phyloP scores from a whole-genome alignment of 306 rosid species.

The Gillenia trifoliata region DNA sequence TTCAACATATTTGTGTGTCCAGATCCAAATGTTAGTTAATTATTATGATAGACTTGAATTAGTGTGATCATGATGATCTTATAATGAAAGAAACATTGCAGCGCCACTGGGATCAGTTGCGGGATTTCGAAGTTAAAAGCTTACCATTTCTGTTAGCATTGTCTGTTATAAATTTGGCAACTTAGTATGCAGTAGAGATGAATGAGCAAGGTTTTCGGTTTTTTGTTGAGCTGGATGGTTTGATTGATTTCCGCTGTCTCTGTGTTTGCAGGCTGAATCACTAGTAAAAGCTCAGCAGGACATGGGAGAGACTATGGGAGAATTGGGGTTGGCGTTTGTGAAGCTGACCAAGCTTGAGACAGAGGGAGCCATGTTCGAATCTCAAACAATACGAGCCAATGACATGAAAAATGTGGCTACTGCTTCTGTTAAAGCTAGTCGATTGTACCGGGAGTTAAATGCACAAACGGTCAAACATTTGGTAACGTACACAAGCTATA shows the following conservation, averaged over 20 bases:
- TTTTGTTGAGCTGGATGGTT: not conserved
- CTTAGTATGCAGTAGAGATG: not conserved
- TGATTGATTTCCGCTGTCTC: not conserved
- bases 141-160: not conserved
- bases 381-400: slow-evolving; percentile 65
- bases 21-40: not conserved
- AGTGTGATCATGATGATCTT: not conserved
- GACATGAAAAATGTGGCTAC: slow-evolving; percentile 82
- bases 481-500: slow-evolving; percentile 36
- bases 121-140: not conserved
- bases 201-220: not conserved
- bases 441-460: slow-evolving; percentile 80
- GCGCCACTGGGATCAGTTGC: not conserved
- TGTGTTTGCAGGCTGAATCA: slow-evolving; percentile 51
- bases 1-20: not conserved
- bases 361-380: slow-evolving; percentile 57
- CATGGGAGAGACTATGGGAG: not conserved
- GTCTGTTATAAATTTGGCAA: not conserved
- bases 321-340: not conserved
- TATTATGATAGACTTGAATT: not conserved
- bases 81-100: not conserved
- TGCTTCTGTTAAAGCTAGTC: slow-evolving; percentile 78
- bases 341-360: slow-evolving; percentile 81
- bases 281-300: slow-evolving; percentile 4
- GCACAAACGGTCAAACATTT: slow-evolving; percentile 85